These are phyloP conservation scores for Dactylorhiza incarnata DNA, from an alignment of 106 monocot genomes.

Conservation along the genomic window DNA sequence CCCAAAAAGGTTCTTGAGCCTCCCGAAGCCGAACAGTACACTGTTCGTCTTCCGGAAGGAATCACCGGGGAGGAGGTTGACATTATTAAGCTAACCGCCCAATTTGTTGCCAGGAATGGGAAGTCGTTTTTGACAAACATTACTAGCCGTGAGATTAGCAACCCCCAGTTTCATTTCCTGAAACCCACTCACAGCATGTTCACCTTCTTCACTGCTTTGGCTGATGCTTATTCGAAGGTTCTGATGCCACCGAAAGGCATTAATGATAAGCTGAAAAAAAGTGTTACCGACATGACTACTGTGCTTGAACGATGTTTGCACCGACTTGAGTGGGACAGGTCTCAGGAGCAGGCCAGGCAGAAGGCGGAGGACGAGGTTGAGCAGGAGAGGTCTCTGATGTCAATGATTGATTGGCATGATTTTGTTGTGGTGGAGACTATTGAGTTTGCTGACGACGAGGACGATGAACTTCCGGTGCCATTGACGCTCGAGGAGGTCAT, in stretches of 20 bases:
- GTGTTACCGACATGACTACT: conserved; percentile 44
- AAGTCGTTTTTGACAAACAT: conserved; percentile 64
- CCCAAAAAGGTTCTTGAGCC: conserved; percentile 62
- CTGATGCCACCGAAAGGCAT: conserved; percentile 73
- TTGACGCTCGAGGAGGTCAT: conserved; percentile 88
- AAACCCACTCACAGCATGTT: conserved; percentile 96
- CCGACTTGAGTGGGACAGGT: conserved; percentile 91
- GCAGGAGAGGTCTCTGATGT: conserved; percentile 89
- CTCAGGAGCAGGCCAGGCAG: conserved; percentile 94
- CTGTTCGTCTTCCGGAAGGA: conserved; percentile 80
- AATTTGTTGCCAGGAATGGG: conserved; percentile 90
- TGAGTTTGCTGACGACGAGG: conserved; percentile 96
- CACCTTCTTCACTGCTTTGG: conserved; percentile 83
- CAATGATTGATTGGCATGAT: conserved; percentile 99
- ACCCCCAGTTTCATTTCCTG: conserved; percentile 83
- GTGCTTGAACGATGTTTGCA: conserved; percentile 89
- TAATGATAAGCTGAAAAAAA: conserved; percentile 45
- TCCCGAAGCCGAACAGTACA: conserved; percentile 82
- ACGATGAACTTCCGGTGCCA: conserved; percentile 71
- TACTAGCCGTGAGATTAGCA: conserved; percentile 53
- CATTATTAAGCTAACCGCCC: conserved; percentile 91
- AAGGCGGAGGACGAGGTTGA: conserved; percentile 98
- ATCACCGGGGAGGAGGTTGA: conserved; percentile 95
- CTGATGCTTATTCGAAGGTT: conserved; percentile 92
- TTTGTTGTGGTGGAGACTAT: conserved; percentile 95